These are phyloP conservation scores for Wickerhamiella occidentalis DNA, from an alignment of 805 yeast species.

Conservation along the genomic window DNA sequence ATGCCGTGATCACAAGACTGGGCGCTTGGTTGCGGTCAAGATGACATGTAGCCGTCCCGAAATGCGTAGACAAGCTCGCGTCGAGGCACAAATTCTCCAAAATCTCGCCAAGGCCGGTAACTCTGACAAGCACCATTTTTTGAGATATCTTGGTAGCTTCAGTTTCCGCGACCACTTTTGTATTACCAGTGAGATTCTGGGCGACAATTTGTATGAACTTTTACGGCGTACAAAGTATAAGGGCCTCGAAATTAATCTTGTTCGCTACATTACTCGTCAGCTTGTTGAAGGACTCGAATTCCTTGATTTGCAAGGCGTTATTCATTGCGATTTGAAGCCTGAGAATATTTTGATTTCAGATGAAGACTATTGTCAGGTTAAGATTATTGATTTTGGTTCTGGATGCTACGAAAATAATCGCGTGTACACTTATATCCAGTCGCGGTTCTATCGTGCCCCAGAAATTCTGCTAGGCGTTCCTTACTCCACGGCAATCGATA, in stretches of 20 bases:
- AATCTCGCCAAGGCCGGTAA: conserved; percentile 31
- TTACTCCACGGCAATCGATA: conserved; percentile 83
- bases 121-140: conserved; percentile 30
- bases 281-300: conserved; percentile 47
- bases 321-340: conserved; percentile 82
- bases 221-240: conserved; percentile 28
- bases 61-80: conserved; percentile 65
- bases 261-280: conserved; percentile 38
- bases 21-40: conserved; percentile 55
- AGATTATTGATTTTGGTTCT: conserved; percentile 69
- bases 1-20: conserved; percentile 53
- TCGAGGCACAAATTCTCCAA: conserved; percentile 59
- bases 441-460: conserved; percentile 92
- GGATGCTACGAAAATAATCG: conserved; percentile 49
- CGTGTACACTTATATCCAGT: conserved; percentile 91
- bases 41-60: conserved; percentile 61
- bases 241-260: conserved; percentile 28
- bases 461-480: conserved; percentile 85
- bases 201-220: conserved; percentile 53
- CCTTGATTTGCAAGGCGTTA: conserved; percentile 43
- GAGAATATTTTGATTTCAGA: conserved; percentile 58
- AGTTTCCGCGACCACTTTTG: conserved; percentile 74
- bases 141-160: conserved; percentile 56
- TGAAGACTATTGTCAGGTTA: conserved; percentile 38
- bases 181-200: conserved; percentile 60